Base-by-base conservation (phyloP, 2,329 filamentous ascomycete genomes). In the Penicillium sp. region DNA sequence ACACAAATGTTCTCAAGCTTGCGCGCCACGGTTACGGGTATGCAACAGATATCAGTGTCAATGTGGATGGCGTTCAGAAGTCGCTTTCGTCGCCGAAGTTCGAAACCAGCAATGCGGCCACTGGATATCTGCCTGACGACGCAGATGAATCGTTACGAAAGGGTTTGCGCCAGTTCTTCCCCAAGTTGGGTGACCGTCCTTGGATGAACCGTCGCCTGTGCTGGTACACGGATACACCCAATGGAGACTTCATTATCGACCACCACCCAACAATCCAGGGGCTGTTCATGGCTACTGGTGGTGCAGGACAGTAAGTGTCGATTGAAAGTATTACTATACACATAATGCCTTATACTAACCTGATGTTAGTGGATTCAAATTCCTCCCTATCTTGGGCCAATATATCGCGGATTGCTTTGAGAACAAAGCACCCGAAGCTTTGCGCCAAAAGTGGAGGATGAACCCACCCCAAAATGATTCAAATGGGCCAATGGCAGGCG, bases 141-240 rank as follows among this genome's bases (percentile, higher is more conserved):
- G 88, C 82, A 28, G 81, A 84, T 46, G 66, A 73, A 30, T 82
- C 81, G 25, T 80, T 89, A 44, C 82, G 86, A 16, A 71, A 77
- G 0, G 87, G 81, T 1, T 73, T 91, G 12, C 73, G 72, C 2
- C 77, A 82, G 52, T 80, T 88, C 61, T 77, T 88, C 9, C 84
- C 87, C 1, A 77, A 78, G n/a, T 73, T 88, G 4, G 77, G 76
- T 35, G 75, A 78, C 35, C 78, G 86, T 5, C 81, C 82, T 0
- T 88, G 87, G 75, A 73, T 73, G 55, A 77, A 78, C 49, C 84
- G 83, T 2, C 78, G 85, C n/a, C 70, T 89, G 42, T 90, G 87
- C 73, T 90, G 87, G 87, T 90, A 90, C 68, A 84, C 83, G 1
- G 87, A 90, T 70, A 89, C 87, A 25, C 78, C 82, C 0, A 84